phyloP scores from a whole-genome alignment of 441 rosid genomes.

The Mallotus japonicus region DNA sequence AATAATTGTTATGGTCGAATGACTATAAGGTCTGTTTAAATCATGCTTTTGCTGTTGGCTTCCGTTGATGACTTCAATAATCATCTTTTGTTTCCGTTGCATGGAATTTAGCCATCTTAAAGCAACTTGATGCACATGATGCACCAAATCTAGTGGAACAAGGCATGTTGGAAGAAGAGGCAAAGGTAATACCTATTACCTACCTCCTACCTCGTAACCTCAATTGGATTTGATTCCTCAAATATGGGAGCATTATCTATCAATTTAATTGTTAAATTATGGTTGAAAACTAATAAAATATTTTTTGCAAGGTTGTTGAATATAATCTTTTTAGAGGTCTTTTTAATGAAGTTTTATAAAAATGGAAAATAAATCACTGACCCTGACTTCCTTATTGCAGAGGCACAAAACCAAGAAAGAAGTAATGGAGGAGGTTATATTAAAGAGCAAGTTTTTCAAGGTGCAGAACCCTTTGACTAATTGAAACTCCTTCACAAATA shows the following conservation, averaged over 20 bases:
- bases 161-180: slow-evolving; percentile 42
- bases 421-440: slow-evolving; percentile 83
- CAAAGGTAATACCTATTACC: slow-evolving; percentile 55
- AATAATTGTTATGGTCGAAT: background rate
- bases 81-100: slow-evolving; percentile 20
- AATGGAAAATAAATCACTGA: background rate
- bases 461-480: slow-evolving; percentile 35
- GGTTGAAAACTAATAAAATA: background rate
- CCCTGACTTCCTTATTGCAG: slow-evolving; percentile 38
- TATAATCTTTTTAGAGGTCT: background rate
- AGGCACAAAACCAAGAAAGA: slow-evolving; percentile 83
- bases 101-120: slow-evolving; percentile 44
- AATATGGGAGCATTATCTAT: too few relatives aligned
- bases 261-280: background rate
- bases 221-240: background rate
- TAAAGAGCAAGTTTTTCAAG: slow-evolving; percentile 96
- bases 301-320: background rate
- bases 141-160: slow-evolving; percentile 25
- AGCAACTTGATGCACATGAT: slow-evolving; percentile 35
- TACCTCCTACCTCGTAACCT: slow-evolving; percentile 4
- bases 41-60: background rate
- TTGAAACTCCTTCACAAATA: slow-evolving; percentile 11
- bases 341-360: background rate
- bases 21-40: background rate
- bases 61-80: background rate